A percentile compares a stretch with the other conserved stretches of the same genome.
phyloP scores from a whole-genome alignment of 345 rosid genomes.

The Aquilaria sinensis region DNA sequence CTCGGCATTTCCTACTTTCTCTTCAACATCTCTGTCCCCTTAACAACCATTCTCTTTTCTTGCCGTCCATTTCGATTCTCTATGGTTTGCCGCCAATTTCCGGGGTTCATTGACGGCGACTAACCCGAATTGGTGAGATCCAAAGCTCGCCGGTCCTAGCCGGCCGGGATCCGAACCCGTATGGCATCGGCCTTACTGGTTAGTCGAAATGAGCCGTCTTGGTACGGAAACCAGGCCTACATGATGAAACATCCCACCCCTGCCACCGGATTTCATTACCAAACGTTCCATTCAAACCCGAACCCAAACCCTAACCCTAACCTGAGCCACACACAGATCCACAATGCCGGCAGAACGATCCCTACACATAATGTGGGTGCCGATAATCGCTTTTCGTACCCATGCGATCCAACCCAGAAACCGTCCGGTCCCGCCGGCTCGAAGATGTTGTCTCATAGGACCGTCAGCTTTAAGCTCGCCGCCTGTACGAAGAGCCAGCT shows the following conservation, averaged over 20 bases:
- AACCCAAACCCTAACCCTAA: constrained; percentile 16
- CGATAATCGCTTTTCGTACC: constrained; percentile 4
- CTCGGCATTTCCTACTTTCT: constrained; percentile 9
- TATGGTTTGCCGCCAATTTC: constrained; percentile 5
- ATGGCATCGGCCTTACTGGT: constrained; percentile 37
- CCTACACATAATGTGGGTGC: constrained; percentile 13
- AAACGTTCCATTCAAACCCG: constrained; percentile 9
- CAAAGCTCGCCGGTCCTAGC: neutral
- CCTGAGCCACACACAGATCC: constrained; percentile 5
- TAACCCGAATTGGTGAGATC: constrained; percentile 3
- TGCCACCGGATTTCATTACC: neutral
- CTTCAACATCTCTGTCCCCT: neutral
- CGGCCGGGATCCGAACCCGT: neutral
- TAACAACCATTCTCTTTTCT: neutral
- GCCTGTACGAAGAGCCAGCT: constrained; percentile 25
- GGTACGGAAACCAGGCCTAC: constrained; percentile 32
- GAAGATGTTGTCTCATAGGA: constrained; percentile 7
- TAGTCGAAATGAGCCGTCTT: constrained; percentile 31
- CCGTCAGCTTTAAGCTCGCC: constrained; percentile 22
- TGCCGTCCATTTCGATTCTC: neutral
- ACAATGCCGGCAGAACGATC: constrained; percentile 7
- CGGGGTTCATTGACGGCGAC: constrained; percentile 7
- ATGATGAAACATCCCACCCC: constrained; percentile 26
- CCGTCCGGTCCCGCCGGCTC: neutral
- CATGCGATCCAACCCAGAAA: constrained; percentile 10